phyloP scores from a whole-genome alignment of 139 green algal genomes.

The Ostreobium quekettii region DNA sequence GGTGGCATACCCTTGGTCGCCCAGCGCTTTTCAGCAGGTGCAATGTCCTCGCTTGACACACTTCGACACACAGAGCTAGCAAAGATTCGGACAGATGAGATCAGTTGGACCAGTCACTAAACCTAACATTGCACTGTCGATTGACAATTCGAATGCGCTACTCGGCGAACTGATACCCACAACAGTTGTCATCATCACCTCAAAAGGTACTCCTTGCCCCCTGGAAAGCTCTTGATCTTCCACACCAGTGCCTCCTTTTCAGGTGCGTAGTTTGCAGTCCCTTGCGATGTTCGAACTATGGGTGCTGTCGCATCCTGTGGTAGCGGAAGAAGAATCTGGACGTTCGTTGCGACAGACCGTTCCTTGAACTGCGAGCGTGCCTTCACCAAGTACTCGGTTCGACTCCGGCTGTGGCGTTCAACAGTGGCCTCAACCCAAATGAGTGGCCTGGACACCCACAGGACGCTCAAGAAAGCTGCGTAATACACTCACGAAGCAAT shows the following conservation, averaged over 20 bases:
- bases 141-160: too few relatives aligned
- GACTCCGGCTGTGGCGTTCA: constrained; percentile 73
- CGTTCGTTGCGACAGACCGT: constrained; percentile 67
- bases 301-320: constrained; percentile 80
- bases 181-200: too few relatives aligned
- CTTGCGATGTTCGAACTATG: constrained; percentile 59
- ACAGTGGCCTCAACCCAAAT: constrained; percentile 93
- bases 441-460: constrained; percentile 68
- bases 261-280: constrained; percentile 78
- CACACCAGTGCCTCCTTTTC: constrained; percentile 92
- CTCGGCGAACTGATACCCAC: too few relatives aligned
- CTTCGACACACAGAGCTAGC: too few relatives aligned
- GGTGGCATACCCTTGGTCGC: too few relatives aligned
- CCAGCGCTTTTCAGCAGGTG: too few relatives aligned
- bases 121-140: too few relatives aligned
- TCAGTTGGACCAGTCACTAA: too few relatives aligned
- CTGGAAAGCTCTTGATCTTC: constrained; percentile 95
- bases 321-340: constrained; percentile 91
- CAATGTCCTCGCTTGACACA: too few relatives aligned
- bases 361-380: constrained; percentile 88
- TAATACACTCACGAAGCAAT: too few relatives aligned
- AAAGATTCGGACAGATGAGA: too few relatives aligned
- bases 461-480: too few relatives aligned
- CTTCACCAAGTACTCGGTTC: constrained; percentile 96
- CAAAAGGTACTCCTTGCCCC: constrained; percentile 83